Evolutionary conservation across 2,329 filamentous ascomycete species (phyloP).

Genomic region (Aspergillus phoenicis): DNA sequence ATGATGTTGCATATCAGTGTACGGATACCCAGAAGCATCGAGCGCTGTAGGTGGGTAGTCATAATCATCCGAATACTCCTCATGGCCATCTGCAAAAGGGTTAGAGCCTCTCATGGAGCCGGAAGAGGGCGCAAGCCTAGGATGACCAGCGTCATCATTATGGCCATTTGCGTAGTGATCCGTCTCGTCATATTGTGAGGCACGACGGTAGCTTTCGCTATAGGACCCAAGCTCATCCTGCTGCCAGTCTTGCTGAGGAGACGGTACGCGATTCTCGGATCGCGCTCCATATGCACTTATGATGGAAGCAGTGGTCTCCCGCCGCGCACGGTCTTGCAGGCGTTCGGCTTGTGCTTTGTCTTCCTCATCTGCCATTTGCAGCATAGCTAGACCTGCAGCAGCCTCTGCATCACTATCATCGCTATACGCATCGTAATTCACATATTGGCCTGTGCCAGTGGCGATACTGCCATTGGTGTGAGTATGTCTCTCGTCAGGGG

Average conservation of each 20-base stretch:
- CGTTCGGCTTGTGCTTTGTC: conserved; percentile 61
- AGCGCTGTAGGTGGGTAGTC: conserved; percentile 43
- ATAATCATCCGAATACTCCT: conserved; percentile 36
- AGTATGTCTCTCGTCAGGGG: conserved; percentile 48
- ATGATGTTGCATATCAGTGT: conserved; percentile 57
- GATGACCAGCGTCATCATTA: conserved; percentile 20
- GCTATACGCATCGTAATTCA: conserved; percentile 54
- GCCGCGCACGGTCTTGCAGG: conserved; percentile 57
- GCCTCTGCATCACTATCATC: conserved; percentile 90
- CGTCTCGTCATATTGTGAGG: conserved; percentile 62
- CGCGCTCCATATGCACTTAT: conserved; percentile 44
- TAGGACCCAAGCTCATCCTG: conserved; percentile 77
- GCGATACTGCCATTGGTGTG: conserved; percentile 53
- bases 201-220: conserved; percentile 67
- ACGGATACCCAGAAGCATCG: conserved; percentile 60
- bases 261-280: conserved; percentile 39
- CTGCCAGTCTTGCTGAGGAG: conserved; percentile 42
- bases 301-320: conserved; percentile 57
- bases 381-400: conserved; percentile 77
- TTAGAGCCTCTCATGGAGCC: conserved; percentile 34
- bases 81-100: conserved; percentile 27
- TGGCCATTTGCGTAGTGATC: conserved; percentile 23
- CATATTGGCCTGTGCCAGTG: conserved; percentile 48
- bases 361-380: conserved; percentile 79
- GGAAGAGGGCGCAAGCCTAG: conserved; percentile 24